Conservation (phyloP, 768 basidiomycete species). For the Leccinum longicurvipes region DNA sequence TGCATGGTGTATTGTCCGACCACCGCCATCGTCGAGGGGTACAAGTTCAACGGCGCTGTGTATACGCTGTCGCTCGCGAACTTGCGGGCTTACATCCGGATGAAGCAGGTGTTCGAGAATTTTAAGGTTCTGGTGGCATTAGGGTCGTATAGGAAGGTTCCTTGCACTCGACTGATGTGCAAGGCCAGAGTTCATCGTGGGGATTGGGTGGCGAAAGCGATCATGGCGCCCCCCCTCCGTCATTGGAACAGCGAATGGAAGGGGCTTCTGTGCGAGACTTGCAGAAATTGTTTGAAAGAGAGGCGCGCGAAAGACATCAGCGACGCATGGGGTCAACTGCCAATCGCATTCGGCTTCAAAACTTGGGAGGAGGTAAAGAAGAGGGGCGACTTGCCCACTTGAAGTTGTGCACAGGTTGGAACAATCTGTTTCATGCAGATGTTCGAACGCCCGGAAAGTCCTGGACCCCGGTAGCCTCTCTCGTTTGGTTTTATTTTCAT, state of each 20-base stretch:
- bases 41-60: background rate
- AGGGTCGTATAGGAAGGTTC: background rate
- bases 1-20: background rate
- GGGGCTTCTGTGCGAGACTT: background rate
- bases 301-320: background rate
- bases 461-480: no score
- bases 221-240: background rate
- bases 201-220: background rate
- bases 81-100: slow-evolving; percentile 1
- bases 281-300: background rate
- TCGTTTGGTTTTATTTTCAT: no score
- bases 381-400: background rate
- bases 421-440: background rate
- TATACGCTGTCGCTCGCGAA: slow-evolving; percentile 3
- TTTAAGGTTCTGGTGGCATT: background rate
- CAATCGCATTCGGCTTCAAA: slow-evolving; percentile 4
- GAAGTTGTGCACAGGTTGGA: background rate
- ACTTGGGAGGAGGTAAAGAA: slow-evolving; percentile 1
- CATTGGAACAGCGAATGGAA: slow-evolving; percentile 1
- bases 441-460: background rate
- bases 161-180: background rate
- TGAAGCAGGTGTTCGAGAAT: background rate
- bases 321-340: background rate
- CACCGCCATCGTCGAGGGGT: background rate
- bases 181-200: accelerated